Percentiles rank a stretch among this genome's conserved stretches.
Conservation (phyloP, 2,329 filamentous ascomycete species). For the Moelleriella libera region DNA sequence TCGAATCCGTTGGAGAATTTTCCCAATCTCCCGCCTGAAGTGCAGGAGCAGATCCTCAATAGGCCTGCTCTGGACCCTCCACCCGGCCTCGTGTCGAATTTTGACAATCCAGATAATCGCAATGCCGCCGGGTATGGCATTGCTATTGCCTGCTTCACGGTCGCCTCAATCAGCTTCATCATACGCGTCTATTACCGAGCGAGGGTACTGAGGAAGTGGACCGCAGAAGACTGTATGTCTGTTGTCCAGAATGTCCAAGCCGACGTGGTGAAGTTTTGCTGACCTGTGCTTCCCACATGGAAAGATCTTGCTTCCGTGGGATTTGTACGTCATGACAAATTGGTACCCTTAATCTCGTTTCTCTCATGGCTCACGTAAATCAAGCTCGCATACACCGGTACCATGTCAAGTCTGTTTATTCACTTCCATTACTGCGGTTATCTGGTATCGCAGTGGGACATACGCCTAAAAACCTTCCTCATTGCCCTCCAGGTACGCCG, state of each 20-base stretch:
- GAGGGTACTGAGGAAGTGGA: background rate
- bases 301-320: background rate
- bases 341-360: background rate
- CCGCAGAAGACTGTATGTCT: background rate
- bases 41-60: constrained; percentile 1
- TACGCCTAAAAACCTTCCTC: background rate
- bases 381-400: background rate
- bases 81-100: background rate
- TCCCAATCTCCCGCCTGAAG: background rate
- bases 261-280: too few species aligned
- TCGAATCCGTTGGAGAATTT: background rate
- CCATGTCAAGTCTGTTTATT: background rate
- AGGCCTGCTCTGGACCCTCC: background rate
- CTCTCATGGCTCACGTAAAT: background rate
- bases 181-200: background rate
- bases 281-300: too few species aligned
- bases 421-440: background rate
- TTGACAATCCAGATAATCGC: background rate
- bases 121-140: background rate
- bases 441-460: background rate
- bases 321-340: background rate
- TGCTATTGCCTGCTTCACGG: background rate
- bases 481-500: background rate
- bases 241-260: background rate
- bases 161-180: background rate